These are phyloP conservation scores for Dissophora globulifera DNA, from an alignment of 192 early-diverging fungal species.

Conservation along the genomic window DNA sequence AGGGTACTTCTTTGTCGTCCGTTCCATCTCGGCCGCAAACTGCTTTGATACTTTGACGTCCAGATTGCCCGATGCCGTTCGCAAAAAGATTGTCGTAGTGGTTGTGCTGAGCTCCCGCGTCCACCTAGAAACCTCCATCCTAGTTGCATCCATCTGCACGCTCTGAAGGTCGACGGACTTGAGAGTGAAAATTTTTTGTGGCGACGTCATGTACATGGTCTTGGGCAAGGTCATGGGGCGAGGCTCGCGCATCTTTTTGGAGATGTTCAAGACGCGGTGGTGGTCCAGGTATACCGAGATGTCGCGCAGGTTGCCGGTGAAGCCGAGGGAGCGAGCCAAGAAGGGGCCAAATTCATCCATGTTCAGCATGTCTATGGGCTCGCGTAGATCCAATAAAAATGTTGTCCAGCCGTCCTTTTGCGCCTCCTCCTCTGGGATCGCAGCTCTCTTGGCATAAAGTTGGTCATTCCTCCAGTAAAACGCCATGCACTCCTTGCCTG, in stretches of 20 bases:
- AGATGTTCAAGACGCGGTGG: conserved; percentile 63
- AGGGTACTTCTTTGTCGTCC: conserved; percentile 88
- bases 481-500: conserved; percentile 81
- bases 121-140: conserved; percentile 45
- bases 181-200: conserved; percentile 77
- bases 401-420: conserved; percentile 68
- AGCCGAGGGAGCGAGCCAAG: conserved; percentile 73
- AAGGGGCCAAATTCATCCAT: conserved; percentile 68
- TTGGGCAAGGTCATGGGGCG: conserved; percentile 66
- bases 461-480: conserved; percentile 93
- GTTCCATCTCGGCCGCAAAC: conserved; percentile 80
- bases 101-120: conserved; percentile 18
- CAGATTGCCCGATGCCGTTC: conserved; percentile 72
- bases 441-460: conserved; percentile 80
- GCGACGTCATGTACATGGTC: conserved; percentile 66
- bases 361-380: conserved; percentile 69
- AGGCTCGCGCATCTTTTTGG: conserved; percentile 73
- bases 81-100: conserved; percentile 71
- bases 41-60: conserved; percentile 62
- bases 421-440: conserved; percentile 58
- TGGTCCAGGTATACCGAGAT: conserved; percentile 75
- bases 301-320: conserved; percentile 77
- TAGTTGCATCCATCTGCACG: conserved; percentile 66
- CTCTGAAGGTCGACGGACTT: conserved; percentile 66
- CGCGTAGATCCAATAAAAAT: conserved; percentile 81